Conservation (phyloP, 2,329 filamentous ascomycete genomes). For the Hymenoscyphus repandus region DNA sequence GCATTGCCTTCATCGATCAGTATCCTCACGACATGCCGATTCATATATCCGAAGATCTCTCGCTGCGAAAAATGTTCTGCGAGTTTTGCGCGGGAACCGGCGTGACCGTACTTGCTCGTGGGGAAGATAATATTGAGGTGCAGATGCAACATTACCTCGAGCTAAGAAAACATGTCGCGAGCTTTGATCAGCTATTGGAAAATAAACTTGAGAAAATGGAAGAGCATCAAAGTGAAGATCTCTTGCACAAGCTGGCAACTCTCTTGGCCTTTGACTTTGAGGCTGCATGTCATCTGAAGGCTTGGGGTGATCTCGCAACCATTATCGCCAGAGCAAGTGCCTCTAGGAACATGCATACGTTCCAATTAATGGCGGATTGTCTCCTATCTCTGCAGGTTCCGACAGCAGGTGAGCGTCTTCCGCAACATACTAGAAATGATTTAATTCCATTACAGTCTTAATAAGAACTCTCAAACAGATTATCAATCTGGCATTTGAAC, state of each 20-base stretch:
- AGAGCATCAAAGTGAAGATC: slow-evolving; percentile 43
- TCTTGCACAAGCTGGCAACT: slow-evolving; percentile 57
- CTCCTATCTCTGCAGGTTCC: slow-evolving; percentile 51
- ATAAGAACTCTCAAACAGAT: slow-evolving; percentile 54
- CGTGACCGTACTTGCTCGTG: slow-evolving; percentile 46
- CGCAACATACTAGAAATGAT: slow-evolving; percentile 38
- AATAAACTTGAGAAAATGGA: slow-evolving; percentile 37
- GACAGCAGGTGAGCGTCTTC: slow-evolving; percentile 39
- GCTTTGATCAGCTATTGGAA: slow-evolving; percentile 48
- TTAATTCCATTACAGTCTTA: slow-evolving; percentile 22
- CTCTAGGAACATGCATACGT: slow-evolving; percentile 42
- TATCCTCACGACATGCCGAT: slow-evolving; percentile 44
- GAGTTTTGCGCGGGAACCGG: slow-evolving; percentile 59
- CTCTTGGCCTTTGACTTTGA: slow-evolving; percentile 78
- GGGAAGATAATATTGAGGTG: slow-evolving; percentile 43
- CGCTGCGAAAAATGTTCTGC: slow-evolving; percentile 61
- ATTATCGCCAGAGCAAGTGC: slow-evolving; percentile 50
- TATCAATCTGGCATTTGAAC: slow-evolving; percentile 60
- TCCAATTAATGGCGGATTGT: slow-evolving; percentile 62
- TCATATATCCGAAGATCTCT: slow-evolving; percentile 42
- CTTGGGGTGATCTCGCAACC: slow-evolving; percentile 59
- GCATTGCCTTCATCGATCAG: slow-evolving; percentile 45
- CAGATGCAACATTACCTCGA: slow-evolving; percentile 57
- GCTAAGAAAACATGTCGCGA: slow-evolving; percentile 54
- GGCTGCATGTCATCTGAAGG: slow-evolving; percentile 58